Evolutionary conservation across 1,284 basidiomycete genomes (phyloP).

Genomic region (Trametes pubescens): DNA sequence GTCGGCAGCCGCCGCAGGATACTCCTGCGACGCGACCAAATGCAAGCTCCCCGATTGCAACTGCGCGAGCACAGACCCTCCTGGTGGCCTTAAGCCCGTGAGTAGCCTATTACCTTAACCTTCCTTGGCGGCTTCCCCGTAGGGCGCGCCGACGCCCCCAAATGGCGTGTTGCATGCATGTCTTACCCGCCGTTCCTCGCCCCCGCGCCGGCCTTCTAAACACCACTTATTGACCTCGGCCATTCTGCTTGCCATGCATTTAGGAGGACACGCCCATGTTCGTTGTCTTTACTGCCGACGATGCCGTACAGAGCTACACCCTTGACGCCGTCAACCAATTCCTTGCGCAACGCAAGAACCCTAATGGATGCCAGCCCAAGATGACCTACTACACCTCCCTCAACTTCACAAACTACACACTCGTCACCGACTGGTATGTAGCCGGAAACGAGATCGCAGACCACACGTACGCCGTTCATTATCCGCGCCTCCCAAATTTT

Average conservation of each 20-base stretch:
- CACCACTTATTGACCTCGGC: constrained; percentile 10
- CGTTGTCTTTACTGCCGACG: constrained; percentile 76
- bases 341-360: constrained; percentile 80
- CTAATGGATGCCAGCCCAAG: constrained; percentile 81
- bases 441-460: constrained; percentile 90
- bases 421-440: constrained; percentile 87
- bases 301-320: constrained; percentile 80
- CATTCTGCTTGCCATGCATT: not conserved
- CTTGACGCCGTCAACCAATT: constrained; percentile 78
- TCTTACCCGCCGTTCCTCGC: constrained; percentile 16
- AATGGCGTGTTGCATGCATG: constrained; percentile 17
- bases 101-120: constrained; percentile 41
- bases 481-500: not conserved
- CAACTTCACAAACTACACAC: constrained; percentile 80
- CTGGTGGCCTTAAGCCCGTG: constrained; percentile 71
- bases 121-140: constrained; percentile 16
- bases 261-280: constrained; percentile 75
- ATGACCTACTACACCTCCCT: constrained; percentile 82
- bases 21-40: constrained; percentile 70
- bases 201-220: not conserved
- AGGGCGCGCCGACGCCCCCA: constrained; percentile 5
- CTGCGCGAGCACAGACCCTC: constrained; percentile 76
- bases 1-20: constrained; percentile 62
- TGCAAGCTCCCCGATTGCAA: constrained; percentile 77
- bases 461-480: constrained; percentile 66